Conservation (phyloP, 192 early-diverging fungal genomes). For the Podochytrium sp. region DNA sequence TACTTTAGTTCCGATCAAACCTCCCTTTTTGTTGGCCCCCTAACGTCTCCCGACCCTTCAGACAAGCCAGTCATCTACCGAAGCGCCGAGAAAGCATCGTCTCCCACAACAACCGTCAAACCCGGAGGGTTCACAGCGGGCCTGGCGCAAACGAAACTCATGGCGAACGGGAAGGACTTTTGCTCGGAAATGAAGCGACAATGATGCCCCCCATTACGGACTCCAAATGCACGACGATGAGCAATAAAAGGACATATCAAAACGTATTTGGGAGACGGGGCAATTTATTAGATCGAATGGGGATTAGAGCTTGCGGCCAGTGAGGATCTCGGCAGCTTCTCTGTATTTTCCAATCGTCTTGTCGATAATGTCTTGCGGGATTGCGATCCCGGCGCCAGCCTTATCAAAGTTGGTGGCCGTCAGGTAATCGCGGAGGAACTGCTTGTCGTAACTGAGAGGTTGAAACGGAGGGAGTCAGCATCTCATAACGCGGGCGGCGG, state of each 20-base stretch:
- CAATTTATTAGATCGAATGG: not conserved
- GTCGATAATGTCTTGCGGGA: constrained; percentile 80
- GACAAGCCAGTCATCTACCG: constrained; percentile 25
- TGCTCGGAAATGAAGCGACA: constrained; percentile 12
- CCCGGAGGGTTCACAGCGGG: not conserved
- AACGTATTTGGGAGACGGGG: not conserved
- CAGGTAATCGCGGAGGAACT: constrained; percentile 95
- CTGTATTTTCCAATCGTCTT: constrained; percentile 92
- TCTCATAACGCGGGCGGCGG: not conserved
- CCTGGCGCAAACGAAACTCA: constrained; percentile 12
- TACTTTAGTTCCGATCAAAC: not conserved
- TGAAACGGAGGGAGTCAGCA: not conserved
- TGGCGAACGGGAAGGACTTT: constrained; percentile 32
- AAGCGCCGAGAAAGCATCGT: constrained; percentile 14
- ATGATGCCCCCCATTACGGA: not conserved
- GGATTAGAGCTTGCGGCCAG: constrained; percentile 35
- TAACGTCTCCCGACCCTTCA: not conserved
- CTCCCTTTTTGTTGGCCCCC: no score
- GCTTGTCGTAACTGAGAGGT: constrained; percentile 87
- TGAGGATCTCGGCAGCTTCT: constrained; percentile 86
- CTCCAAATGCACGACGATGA: not conserved
- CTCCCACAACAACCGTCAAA: not conserved
- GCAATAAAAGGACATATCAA: no score
- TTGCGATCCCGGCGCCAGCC: constrained; percentile 69
- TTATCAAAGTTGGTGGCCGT: constrained; percentile 87